phyloP scores from a whole-genome alignment of 495 filamentous ascomycete species.

The Usnea hakonensis region DNA sequence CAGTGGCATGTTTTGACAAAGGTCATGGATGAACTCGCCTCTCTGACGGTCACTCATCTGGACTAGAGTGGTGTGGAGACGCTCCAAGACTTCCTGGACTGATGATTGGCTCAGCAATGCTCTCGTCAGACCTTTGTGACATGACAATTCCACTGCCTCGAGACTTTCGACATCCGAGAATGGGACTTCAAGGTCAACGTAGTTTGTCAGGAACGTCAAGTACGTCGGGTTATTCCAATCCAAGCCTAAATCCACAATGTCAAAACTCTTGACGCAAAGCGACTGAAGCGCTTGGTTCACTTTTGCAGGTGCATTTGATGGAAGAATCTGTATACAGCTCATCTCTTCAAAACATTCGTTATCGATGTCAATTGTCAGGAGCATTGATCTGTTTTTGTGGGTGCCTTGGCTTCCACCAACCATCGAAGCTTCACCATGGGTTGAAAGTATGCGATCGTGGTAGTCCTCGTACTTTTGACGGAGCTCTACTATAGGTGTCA shows the following conservation, averaged over 20 bases:
- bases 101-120: neutral
- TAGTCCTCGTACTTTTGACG: slow-evolving; percentile 1
- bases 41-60: neutral
- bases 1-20: slow-evolving; percentile 19
- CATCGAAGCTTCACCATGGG: slow-evolving; percentile 9
- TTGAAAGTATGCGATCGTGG: slow-evolving; percentile 8
- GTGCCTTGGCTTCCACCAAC: neutral
- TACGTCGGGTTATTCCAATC: slow-evolving; percentile 8
- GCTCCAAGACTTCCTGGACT: slow-evolving; percentile 8
- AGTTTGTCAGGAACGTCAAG: slow-evolving; percentile 17
- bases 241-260: slow-evolving; percentile 4
- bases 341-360: slow-evolving; percentile 13
- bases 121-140: neutral
- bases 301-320: slow-evolving; percentile 16
- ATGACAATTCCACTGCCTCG: neutral
- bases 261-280: slow-evolving; percentile 13
- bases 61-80: neutral
- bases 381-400: neutral
- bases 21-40: neutral
- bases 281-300: slow-evolving; percentile 18
- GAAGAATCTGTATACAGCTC: slow-evolving; percentile 22
- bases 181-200: slow-evolving; percentile 22
- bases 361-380: slow-evolving; percentile 14
- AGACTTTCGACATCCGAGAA: slow-evolving; percentile 21
- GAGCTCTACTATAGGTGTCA: slow-evolving; percentile 1